Evolutionary conservation across 805 yeast genomes (phyloP), one percentile per base, ranked within the genome.

Genomic region (Kuraishia hungarica): DNA sequence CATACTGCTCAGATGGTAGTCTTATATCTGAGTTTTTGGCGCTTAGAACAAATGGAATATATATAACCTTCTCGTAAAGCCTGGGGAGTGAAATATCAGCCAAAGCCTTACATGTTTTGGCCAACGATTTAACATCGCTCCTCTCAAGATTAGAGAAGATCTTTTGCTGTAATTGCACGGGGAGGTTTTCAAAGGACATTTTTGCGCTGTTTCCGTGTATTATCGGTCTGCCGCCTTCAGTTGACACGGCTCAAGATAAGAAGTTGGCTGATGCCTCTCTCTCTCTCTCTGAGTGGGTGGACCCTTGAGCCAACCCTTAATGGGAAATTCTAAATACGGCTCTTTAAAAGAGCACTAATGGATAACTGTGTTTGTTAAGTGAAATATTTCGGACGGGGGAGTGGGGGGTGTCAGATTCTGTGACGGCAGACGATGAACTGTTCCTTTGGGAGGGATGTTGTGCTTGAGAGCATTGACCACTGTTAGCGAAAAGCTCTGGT

Each of bases 351-450:
- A 35, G 43, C 43, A 35, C 3, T 15, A 13, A 35, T 35, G 10
- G 21, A 49, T 21, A 15, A 15, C 21, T 19, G 51, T 49, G 21
- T 49, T 29, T 13, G 51, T 29, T 49, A 35, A 22, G 21, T 10
- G 39, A 13, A 22, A 49, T 22, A 22, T 19, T 7, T 26, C n/a
- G 19, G 17, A n/a, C 28, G 39, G 43, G 47, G 43, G 39, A 51
- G 43, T 29, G n/a, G 43, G 43, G 52, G 49, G 15, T 47, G 49
- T 47, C 49, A 47, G 49, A 47, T 47, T 47, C 49, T 22, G 49
- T 47, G 24, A 22, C 49, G 49, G 49, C 22, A 20, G 15, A 22
- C 22, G 24, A 22, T 47, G 49, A 22, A 47, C 24, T 47, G 49
- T 47, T 47, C 24, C 49, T 47, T 20, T 20, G 49, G 24, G n/a